Conservation (phyloP, 441 rosid genomes). For the Macaranga tanarius region DNA sequence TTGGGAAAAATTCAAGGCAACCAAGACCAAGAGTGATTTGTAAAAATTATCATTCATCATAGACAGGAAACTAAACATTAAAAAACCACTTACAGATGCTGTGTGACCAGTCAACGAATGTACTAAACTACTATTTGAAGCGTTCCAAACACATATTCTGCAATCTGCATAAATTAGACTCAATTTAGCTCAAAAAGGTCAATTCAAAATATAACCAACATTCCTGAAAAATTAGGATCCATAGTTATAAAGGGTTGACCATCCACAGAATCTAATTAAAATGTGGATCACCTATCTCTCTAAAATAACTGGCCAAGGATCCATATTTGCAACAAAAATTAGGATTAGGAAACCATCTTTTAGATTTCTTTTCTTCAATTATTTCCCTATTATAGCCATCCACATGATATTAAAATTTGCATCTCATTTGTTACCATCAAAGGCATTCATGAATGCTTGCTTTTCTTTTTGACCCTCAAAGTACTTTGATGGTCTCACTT, state of each 20-base stretch:
- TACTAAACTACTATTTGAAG: conserved; percentile 91
- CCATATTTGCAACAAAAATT: neutral
- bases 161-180: conserved; percentile 63
- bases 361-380: neutral
- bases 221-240: conserved; percentile 3
- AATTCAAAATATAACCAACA: conserved; percentile 24
- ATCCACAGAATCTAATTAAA: conserved; percentile 3
- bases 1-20: conserved; percentile 2
- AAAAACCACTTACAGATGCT: conserved; percentile 68
- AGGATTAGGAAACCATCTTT: conserved; percentile 4
- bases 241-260: neutral
- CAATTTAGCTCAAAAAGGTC: conserved; percentile 10
- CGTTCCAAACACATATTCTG: conserved; percentile 99
- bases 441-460: neutral
- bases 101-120: conserved; percentile 98
- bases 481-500: conserved; percentile 2
- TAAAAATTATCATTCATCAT: neutral
- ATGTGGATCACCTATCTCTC: neutral
- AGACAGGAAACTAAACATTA: conserved; percentile 4
- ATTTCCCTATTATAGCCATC: too few species aligned
- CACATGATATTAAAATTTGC: too few species aligned
- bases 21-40: conserved; percentile 13
- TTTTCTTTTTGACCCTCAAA: neutral
- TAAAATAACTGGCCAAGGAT: neutral
- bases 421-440: neutral